These are phyloP conservation scores for Penicillium salamii DNA, from an alignment of 495 filamentous ascomycete species.

Conservation along the genomic window DNA sequence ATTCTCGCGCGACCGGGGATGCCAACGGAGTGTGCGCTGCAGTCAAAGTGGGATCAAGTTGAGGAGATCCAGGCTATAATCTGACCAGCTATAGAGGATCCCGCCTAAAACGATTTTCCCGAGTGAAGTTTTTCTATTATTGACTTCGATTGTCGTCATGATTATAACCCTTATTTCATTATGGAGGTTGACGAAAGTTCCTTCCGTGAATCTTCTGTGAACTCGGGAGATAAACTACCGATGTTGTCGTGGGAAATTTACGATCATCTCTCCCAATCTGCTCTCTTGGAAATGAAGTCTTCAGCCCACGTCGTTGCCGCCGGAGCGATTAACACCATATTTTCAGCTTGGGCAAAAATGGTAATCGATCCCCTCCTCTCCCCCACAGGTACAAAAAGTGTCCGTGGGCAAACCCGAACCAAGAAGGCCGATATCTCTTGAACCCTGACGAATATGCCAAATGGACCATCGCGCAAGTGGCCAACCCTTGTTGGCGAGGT, in stretches of 20 bases:
- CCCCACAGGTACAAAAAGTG: no score
- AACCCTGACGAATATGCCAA: slow-evolving; percentile 1
- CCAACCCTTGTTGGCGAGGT: slow-evolving; percentile 13
- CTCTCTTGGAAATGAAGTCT: slow-evolving; percentile 4
- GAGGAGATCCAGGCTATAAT: no score
- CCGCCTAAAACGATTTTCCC: no score
- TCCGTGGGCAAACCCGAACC: not conserved
- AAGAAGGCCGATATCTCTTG: slow-evolving; percentile 10
- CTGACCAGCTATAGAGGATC: no score
- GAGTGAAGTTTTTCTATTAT: no score
- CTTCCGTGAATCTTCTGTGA: slow-evolving; percentile 12
- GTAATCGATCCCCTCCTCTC: not conserved
- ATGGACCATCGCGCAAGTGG: slow-evolving; percentile 7
- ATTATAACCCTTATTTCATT: slow-evolving; percentile 9
- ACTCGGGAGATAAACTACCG: slow-evolving; percentile 6
- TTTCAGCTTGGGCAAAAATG: slow-evolving; percentile 6
- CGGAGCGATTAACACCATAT: slow-evolving; percentile 1
- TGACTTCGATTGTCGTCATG: no score
- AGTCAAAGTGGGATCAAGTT: no score
- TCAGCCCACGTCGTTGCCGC: not conserved
- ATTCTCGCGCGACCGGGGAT: no score
- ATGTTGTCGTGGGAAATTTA: slow-evolving; percentile 10
- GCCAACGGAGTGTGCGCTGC: no score
- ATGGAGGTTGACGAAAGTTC: slow-evolving; percentile 6
- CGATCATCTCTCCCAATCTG: slow-evolving; percentile 3